Evolutionary conservation across 192 early-diverging fungal genomes (phyloP).

Genomic region (Backusella macrospora): DNA sequence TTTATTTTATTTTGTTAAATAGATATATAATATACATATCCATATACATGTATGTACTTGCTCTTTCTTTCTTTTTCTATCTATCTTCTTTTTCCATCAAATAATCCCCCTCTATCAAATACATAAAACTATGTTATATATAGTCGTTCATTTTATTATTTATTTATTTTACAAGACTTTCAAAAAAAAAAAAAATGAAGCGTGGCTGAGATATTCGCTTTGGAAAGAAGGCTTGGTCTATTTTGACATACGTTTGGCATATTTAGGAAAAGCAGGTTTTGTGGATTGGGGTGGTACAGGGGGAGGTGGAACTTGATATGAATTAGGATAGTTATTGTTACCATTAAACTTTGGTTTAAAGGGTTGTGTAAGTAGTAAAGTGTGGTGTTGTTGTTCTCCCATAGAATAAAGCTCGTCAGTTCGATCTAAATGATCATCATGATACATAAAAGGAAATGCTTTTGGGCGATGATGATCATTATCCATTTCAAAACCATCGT

Average conservation of each 20-base stretch:
- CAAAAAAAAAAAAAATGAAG: too few species aligned
- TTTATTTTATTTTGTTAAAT: background rate
- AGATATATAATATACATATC: background rate
- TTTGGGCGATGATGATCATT: background rate
- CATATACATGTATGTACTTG: background rate
- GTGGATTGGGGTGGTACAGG: conserved; percentile 14
- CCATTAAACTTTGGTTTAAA: conserved; percentile 1
- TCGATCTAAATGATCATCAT: background rate
- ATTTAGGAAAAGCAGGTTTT: background rate
- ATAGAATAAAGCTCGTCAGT: background rate
- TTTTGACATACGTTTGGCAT: background rate
- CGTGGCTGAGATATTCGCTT: too few species aligned
- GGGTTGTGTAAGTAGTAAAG: background rate
- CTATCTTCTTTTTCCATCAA: background rate
- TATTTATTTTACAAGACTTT: too few species aligned
- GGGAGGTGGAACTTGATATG: background rate
- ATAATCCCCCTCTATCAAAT: too few species aligned
- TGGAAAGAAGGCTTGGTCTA: too few species aligned
- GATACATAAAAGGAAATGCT: background rate
- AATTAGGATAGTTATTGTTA: background rate
- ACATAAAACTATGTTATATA: background rate
- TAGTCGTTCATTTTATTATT: background rate
- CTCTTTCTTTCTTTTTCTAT: background rate
- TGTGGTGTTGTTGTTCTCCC: too few species aligned
- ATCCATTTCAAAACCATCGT: background rate